These are phyloP conservation scores for Boletus semigastroideus DNA, from an alignment of 1,284 basidiomycete genomes.

Conservation along the genomic window DNA sequence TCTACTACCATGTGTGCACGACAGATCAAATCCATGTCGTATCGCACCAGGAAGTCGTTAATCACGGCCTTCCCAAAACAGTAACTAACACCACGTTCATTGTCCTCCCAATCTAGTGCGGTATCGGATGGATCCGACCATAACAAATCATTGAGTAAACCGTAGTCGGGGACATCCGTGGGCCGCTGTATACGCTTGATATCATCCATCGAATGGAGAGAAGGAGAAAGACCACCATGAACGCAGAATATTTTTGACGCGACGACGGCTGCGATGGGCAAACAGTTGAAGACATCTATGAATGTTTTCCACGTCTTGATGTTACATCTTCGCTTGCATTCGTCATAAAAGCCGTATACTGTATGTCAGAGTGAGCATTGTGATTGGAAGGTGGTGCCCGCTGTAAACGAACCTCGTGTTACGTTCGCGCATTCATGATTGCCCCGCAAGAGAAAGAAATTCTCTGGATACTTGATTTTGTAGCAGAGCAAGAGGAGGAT, in stretches of 20 bases:
- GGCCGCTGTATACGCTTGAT: conserved; percentile 98
- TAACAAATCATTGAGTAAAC: conserved; percentile 93
- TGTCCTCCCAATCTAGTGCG: conserved; percentile 99
- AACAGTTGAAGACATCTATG: conserved; percentile 99
- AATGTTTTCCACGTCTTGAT: conserved; percentile 99
- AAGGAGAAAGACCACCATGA: conserved; percentile 98
- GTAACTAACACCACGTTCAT: conserved; percentile 99
- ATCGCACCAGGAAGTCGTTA: conserved; percentile 89
- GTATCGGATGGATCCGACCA: conserved; percentile 99
- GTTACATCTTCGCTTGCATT: conserved; percentile 99
- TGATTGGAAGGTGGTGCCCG: conserved; percentile 5
- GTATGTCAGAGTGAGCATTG: conserved; percentile 18
- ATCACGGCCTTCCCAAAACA: conserved; percentile 99
- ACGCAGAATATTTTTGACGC: conserved; percentile 99
- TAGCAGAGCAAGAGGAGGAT: conserved; percentile 96
- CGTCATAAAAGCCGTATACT: conserved; percentile 99
- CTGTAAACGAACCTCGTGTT: conserved; percentile 75
- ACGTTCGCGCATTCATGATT: conserved; percentile 99
- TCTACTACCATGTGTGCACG: conserved; percentile 99
- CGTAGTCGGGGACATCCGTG: conserved; percentile 99
- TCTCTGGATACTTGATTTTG: conserved; percentile 99
- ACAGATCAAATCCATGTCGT: conserved; percentile 99
- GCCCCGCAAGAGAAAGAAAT: conserved; percentile 97
- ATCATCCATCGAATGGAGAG: conserved; percentile 97
- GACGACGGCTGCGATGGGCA: conserved; percentile 98